These are phyloP conservation scores for Rhazya stricta DNA, from an alignment of 257 asterid species.

Conservation along the genomic window DNA sequence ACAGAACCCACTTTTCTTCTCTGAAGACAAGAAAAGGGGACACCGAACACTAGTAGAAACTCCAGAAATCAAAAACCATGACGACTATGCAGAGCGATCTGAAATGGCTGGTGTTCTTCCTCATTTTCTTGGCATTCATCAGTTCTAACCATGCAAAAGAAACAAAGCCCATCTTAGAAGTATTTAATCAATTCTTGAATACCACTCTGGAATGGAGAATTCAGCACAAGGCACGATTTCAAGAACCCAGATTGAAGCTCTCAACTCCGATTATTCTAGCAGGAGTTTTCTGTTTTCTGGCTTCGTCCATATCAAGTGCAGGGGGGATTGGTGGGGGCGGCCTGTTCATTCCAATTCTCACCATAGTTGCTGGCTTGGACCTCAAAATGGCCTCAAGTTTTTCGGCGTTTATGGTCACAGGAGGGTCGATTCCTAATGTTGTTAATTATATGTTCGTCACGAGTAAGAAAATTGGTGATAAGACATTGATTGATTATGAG, in stretches of 20 bases:
- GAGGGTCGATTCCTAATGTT: conserved; percentile 71
- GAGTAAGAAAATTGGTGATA: conserved; percentile 19
- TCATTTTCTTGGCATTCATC: conserved; percentile 21
- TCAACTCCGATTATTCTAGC: conserved; percentile 27
- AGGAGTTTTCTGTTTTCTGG: conserved; percentile 46
- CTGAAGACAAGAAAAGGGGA: too few species aligned
- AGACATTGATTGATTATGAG: conserved; percentile 55
- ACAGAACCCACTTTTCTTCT: neutral
- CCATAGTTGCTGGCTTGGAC: conserved; percentile 54
- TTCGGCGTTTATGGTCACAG: conserved; percentile 82
- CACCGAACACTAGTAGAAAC: neutral
- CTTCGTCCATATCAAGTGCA: conserved; percentile 73
- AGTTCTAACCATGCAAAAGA: conserved; percentile 33
- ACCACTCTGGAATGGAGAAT: conserved; percentile 27
- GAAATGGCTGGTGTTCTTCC: conserved; percentile 18
- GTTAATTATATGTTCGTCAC: conserved; percentile 25
- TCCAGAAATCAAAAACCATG: neutral
- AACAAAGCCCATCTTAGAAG: conserved; percentile 5
- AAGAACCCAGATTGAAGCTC: conserved; percentile 13
- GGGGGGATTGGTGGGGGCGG: conserved; percentile 95
- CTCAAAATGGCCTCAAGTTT: conserved; percentile 62
- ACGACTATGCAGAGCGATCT: neutral
- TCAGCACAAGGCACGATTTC: conserved; percentile 5
- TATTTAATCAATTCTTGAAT: conserved; percentile 20
- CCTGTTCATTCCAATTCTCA: conserved; percentile 61